Conservation (phyloP, 2,329 filamentous ascomycete genomes). For the Penicillium nordicum region DNA sequence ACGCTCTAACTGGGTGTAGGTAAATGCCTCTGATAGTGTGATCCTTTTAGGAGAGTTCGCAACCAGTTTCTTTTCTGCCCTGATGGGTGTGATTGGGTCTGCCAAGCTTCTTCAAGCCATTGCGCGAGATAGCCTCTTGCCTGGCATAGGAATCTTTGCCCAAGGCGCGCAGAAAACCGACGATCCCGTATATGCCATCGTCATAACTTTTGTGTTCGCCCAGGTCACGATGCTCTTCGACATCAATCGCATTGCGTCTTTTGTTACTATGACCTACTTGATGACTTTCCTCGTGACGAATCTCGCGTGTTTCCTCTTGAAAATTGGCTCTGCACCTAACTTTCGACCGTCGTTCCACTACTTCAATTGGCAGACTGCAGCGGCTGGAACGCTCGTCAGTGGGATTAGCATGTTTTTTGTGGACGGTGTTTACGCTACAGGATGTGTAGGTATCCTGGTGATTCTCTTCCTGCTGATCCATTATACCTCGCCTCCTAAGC, state of each 20-base stretch:
- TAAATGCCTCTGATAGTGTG: conserved; percentile 69
- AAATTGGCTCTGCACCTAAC: conserved; percentile 83
- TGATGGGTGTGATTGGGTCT: conserved; percentile 84
- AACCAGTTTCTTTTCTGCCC: conserved; percentile 75
- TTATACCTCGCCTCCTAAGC: conserved; percentile 78
- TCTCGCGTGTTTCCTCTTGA: conserved; percentile 78
- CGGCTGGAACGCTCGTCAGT: conserved; percentile 69
- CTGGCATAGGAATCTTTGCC: conserved; percentile 70
- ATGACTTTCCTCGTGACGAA: conserved; percentile 93
- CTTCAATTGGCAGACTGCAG: conserved; percentile 81
- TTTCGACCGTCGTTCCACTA: conserved; percentile 86
- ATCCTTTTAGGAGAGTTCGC: conserved; percentile 80
- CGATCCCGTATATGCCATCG: conserved; percentile 71
- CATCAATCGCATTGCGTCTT: conserved; percentile 82
- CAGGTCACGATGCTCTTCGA: conserved; percentile 79
- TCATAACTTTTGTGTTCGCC: conserved; percentile 70
- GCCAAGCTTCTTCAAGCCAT: conserved; percentile 82
- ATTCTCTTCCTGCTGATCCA: conserved; percentile 81
- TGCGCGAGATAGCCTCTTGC: conserved; percentile 72
- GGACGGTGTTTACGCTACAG: conserved; percentile 73
- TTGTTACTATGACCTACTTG: conserved; percentile 87
- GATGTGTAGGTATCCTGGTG: conserved; percentile 69
- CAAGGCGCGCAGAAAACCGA: conserved; percentile 69
- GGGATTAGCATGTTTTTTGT: conserved; percentile 87
- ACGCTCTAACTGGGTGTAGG: conserved; percentile 39